Percentiles rank a stretch among this genome's conserved stretches.
phyloP scores from a whole-genome alignment of 371 early-diverging fungal genomes.

The Mycotypha africana region DNA sequence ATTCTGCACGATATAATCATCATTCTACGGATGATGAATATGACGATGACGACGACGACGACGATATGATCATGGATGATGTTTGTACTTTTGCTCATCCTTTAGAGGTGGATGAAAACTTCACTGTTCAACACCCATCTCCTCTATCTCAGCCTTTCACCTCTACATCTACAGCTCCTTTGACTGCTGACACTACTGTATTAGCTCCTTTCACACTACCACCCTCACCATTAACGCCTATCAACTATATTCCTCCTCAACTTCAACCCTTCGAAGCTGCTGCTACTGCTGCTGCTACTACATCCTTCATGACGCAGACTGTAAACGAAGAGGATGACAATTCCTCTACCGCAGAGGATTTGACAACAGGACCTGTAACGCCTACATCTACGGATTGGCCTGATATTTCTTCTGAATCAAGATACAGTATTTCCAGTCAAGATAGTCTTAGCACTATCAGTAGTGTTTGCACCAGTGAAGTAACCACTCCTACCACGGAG shows the following conservation, averaged over 20 bases:
- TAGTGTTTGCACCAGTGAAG: slow-evolving; percentile 27
- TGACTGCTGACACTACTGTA: neutral
- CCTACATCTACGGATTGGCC: slow-evolving; percentile 14
- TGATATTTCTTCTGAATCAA: slow-evolving; percentile 12
- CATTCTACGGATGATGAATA: slow-evolving; percentile 12
- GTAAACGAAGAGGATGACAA: slow-evolving; percentile 8
- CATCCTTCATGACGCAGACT: neutral
- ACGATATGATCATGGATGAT: neutral
- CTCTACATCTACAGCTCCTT: neutral
- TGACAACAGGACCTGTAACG: slow-evolving; percentile 8
- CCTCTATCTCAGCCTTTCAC: too few species aligned
- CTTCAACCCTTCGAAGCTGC: too few species aligned
- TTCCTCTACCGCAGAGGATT: slow-evolving; percentile 6
- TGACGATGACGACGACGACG: slow-evolving; percentile 10
- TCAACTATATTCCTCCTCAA: neutral
- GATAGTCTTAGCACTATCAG: too few species aligned
- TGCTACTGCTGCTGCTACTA: neutral
- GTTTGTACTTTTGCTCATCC: too few species aligned
- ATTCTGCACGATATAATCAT: slow-evolving; percentile 4
- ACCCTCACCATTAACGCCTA: neutral
- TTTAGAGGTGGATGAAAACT: neutral
- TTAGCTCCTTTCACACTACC: neutral
- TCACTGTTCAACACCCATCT: too few species aligned
- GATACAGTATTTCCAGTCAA: slow-evolving; percentile 1
- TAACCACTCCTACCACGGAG: slow-evolving; percentile 32